Conservation (phyloP, 2,329 filamentous ascomycete genomes). For the Paecilomyces niveus region DNA sequence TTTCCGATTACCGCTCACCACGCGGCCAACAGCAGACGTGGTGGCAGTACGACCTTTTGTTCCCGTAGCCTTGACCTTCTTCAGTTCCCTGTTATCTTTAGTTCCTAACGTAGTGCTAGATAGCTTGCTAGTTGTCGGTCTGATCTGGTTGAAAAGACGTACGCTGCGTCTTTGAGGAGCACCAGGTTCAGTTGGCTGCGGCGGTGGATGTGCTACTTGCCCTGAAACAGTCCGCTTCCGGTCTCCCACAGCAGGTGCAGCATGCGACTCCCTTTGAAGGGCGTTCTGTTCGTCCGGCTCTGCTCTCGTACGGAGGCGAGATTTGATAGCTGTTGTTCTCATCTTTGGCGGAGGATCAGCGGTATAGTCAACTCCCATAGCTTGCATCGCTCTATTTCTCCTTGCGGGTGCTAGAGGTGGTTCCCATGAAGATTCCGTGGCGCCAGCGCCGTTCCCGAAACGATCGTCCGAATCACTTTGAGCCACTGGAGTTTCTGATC, state of each 20-base stretch:
- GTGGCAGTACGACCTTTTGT: conserved; percentile 60
- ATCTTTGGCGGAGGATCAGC: conserved; percentile 58
- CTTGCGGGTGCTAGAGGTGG: conserved; percentile 38
- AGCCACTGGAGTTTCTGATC: conserved; percentile 57
- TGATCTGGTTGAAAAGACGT: conserved; percentile 63
- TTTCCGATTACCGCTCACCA: conserved; percentile 86
- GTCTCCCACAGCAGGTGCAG: conserved; percentile 43
- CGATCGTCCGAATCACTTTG: conserved; percentile 39
- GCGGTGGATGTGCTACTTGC: conserved; percentile 50
- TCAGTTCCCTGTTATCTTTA: conserved; percentile 64
- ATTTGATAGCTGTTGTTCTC: conserved; percentile 45
- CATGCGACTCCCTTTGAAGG: conserved; percentile 24
- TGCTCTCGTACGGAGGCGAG: conserved; percentile 32
- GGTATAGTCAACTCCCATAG: conserved; percentile 42
- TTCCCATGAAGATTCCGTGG: conserved; percentile 29
- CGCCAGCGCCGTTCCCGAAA: conserved; percentile 21
- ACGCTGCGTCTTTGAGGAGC: conserved; percentile 64
- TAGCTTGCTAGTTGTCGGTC: conserved; percentile 57
- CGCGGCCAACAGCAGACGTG: conserved; percentile 68
- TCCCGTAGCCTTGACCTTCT: conserved; percentile 72
- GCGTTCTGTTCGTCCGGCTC: conserved; percentile 33
- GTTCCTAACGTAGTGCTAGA: conserved; percentile 54
- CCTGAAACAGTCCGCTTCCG: conserved; percentile 92
- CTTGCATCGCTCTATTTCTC: conserved; percentile 49
- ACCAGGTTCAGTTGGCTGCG: conserved; percentile 56